Percentiles rank a stretch among this genome's conserved stretches.
Evolutionary conservation across 2,329 filamentous ascomycete genomes (phyloP).

Genomic region (Pseudogymnoascus sp.): DNA sequence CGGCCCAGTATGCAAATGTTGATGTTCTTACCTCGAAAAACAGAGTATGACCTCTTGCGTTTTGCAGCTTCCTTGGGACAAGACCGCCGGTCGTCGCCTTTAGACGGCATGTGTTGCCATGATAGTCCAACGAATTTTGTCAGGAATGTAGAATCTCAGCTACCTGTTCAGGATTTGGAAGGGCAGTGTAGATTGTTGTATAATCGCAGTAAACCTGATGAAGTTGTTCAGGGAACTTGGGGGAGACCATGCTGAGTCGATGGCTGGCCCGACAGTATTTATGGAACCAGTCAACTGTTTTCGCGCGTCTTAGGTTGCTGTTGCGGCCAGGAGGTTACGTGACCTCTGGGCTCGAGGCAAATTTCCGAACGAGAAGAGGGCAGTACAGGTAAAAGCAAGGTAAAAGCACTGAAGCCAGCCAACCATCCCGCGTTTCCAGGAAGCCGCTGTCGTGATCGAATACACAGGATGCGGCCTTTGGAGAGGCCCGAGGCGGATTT

Average conservation of each 20-base stretch:
- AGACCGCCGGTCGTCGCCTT: background rate
- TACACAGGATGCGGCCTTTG: too few species aligned
- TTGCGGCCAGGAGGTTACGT: background rate
- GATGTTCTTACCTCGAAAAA: background rate
- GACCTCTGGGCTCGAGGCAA: background rate
- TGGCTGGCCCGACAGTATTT: background rate
- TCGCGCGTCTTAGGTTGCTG: background rate
- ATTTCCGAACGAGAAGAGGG: background rate
- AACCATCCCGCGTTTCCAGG: background rate
- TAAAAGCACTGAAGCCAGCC: background rate
- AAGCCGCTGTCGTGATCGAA: too few species aligned
- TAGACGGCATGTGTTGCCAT: too few species aligned
- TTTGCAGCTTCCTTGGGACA: background rate
- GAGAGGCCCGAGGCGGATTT: too few species aligned
- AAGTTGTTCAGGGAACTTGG: background rate
- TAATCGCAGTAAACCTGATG: too few species aligned
- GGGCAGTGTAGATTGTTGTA: too few species aligned
- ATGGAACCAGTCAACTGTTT: background rate
- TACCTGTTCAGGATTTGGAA: too few species aligned
- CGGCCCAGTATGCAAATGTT: background rate
- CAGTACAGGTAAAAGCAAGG: background rate
- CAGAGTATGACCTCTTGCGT: background rate
- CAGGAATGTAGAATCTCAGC: too few species aligned
- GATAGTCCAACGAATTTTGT: too few species aligned
- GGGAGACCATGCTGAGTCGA: too few species aligned